Conservation (phyloP, 2,329 filamentous ascomycete species). For the Phaeosphaeriaceae sp. region DNA sequence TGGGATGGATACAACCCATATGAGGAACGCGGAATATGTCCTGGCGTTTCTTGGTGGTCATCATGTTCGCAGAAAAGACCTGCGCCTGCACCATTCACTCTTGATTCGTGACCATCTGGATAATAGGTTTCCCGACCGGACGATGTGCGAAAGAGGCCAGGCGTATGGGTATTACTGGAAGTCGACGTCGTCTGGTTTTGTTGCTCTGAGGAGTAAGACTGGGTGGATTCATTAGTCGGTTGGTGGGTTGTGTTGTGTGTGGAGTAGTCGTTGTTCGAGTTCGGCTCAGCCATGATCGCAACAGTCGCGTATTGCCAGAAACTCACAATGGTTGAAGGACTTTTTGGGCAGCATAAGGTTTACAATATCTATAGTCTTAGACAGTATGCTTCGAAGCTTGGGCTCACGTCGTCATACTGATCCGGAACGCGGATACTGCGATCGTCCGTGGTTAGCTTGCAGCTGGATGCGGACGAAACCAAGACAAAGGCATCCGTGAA, state of each 20-base stretch:
- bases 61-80: constrained; percentile 11
- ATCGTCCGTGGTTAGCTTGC: constrained; percentile 14
- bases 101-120: constrained; percentile 28
- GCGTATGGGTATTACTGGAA: background rate
- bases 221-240: background rate
- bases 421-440: constrained; percentile 13
- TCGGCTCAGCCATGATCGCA: constrained; percentile 22
- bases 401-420: constrained; percentile 9
- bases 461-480: constrained; percentile 22
- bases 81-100: background rate
- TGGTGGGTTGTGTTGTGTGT: constrained; percentile 1
- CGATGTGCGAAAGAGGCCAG: constrained; percentile 30
- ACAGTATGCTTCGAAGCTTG: background rate
- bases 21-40: background rate
- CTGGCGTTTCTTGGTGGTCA: background rate
- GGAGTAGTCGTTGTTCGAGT: constrained; percentile 12
- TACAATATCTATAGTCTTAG: background rate
- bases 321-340: background rate
- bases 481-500: constrained; percentile 2
- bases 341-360: background rate
- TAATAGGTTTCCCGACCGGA: constrained; percentile 40
- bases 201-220: constrained; percentile 5
- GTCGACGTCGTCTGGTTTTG: background rate
- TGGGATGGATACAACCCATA: constrained; percentile 1
- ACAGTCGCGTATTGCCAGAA: constrained; percentile 4